Base-by-base conservation (phyloP, 2,329 filamentous ascomycete genomes). In the Claviceps cyperi region DNA sequence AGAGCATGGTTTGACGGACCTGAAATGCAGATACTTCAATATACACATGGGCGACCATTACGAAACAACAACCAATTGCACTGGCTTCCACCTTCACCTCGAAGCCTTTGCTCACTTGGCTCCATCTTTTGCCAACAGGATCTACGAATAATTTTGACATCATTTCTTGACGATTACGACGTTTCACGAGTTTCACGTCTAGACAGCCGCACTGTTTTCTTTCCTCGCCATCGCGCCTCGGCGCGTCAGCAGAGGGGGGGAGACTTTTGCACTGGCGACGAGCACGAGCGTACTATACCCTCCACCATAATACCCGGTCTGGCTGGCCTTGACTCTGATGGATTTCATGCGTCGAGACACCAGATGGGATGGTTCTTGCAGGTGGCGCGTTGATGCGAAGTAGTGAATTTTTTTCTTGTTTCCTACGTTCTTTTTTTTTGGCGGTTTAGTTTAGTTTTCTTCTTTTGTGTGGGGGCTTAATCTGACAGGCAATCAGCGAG, bases 151-250 rank as follows among this genome's bases (percentile, higher is more conserved):
- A 46, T 38, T 43, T 47, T 36, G 44, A 51, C 50, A 48, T 39
- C 43, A 50, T 63, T 32, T 62, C 63, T 66, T 69, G 67, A 70
- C 66, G 67, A 70, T 67, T 64, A 69, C 64, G 66, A 69, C 64
- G 65, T 64, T 68, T 69, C 63, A 70, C 64, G 67, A 70, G 64
- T 62, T 68, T 63, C 49, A 70, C 64, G 67, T 69, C 67, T 69
- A 70, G 67, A 70, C 66, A 68, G 64, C 64, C 63, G 64, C 60
- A 62, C 60, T 60, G 57, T 60, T 64, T 59, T 58, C 54, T 60
- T 32, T 43, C 55, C 56, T 59, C 55, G 55, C 55, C 54, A 59
- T 57, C 7, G 55, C 59, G 60, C 60, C 60, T 55, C 57, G 57
- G 56, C 55, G 53, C 55, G 56, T 55, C 59, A 57, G 60, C 61